These are phyloP conservation scores for Vaccinium corymbosum DNA, from an alignment of 148 eudicot genomes.

Conservation along the genomic window DNA sequence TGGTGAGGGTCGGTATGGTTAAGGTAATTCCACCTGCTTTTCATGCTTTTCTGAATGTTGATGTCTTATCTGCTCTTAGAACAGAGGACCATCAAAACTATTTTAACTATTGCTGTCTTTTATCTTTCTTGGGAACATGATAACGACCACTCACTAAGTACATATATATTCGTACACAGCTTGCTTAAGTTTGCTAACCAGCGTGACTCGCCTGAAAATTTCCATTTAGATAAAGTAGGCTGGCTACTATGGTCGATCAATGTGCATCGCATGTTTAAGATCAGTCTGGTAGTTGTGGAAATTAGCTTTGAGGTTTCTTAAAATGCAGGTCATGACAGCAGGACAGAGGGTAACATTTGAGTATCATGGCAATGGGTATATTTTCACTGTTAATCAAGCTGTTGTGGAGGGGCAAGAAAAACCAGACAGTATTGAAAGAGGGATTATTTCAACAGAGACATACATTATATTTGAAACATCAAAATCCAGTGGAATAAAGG, in stretches of 20 bases:
- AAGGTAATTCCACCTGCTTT: not conserved
- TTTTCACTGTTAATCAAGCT: conserved; percentile 82
- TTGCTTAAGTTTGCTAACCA: not conserved
- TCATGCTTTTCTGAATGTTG: not conserved
- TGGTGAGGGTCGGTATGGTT: not conserved
- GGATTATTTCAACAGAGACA: conserved; percentile 71
- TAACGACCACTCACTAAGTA: not conserved
- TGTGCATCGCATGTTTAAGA: not conserved
- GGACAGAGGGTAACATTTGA: conserved; percentile 86
- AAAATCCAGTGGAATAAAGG: conserved; percentile 91
- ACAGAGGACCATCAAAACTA: conserved; percentile 1
- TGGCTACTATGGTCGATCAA: not conserved
- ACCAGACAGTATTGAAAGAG: conserved; percentile 60
- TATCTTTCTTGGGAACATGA: not conserved
- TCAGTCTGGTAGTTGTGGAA: not conserved
- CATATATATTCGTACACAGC: not conserved
- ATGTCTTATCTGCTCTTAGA: not conserved
- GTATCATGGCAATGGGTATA: conserved; percentile 71
- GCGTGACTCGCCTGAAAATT: not conserved
- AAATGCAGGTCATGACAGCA: conserved; percentile 74
- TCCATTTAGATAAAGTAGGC: not conserved
- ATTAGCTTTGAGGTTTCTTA: conserved; percentile 16
- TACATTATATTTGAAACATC: conserved; percentile 83
- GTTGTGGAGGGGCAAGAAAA: conserved; percentile 63
- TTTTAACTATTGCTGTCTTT: not conserved